Percentiles rank a stretch among this genome's conserved stretches.
Evolutionary conservation across 352 stramenopile species (phyloP).

Genomic region (Elongisporangium prolatum): DNA sequence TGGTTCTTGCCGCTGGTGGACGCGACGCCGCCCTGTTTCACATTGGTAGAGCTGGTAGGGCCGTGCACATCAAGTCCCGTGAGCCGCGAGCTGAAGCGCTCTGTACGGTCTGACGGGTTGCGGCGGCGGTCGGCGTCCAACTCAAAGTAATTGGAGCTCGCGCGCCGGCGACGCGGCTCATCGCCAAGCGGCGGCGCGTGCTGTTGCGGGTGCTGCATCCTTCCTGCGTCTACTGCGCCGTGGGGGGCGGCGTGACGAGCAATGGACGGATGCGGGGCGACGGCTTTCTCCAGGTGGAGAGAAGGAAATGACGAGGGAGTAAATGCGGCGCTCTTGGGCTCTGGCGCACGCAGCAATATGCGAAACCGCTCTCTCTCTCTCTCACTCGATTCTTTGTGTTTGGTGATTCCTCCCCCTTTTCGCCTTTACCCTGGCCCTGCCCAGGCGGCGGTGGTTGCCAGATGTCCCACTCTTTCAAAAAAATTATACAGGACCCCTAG

Average conservation of each 20-base stretch:
- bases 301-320: not conserved
- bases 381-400: not conserved
- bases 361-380: not conserved
- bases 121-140: constrained; percentile 65
- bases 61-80: constrained; percentile 51
- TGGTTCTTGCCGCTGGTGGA: constrained; percentile 5
- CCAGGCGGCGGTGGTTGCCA: not conserved
- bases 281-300: not conserved
- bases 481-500: not conserved
- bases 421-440: not conserved
- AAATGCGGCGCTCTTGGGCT: not conserved
- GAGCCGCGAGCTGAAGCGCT: constrained; percentile 51
- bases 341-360: not conserved
- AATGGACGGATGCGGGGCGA: not conserved
- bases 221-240: not conserved
- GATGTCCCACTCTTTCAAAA: not conserved
- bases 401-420: not conserved
- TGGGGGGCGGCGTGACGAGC: not conserved
- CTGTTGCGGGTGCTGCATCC: not conserved
- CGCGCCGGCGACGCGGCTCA: constrained; percentile 35
- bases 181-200: constrained; percentile 1
- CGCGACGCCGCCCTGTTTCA: constrained; percentile 9
- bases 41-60: not conserved
- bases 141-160: constrained; percentile 84
- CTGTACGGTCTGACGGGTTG: constrained; percentile 65